Percentiles rank a stretch among this genome's conserved stretches.
Conservation (phyloP, 192 early-diverging fungal species). For the Cetraspora pellucida region DNA sequence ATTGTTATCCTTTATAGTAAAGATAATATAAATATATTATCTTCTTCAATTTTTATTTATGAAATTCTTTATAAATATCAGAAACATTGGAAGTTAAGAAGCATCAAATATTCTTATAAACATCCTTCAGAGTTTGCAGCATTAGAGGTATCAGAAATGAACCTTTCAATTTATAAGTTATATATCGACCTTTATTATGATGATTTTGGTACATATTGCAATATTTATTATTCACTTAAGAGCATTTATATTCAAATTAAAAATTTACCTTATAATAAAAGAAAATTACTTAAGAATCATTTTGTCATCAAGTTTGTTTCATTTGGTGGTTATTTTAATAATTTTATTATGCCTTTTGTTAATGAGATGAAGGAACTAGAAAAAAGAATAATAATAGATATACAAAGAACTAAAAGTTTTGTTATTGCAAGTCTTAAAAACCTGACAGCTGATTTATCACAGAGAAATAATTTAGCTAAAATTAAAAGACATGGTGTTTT, state of each 20-base stretch:
- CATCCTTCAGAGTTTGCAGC: background rate
- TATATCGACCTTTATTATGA: background rate
- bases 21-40: background rate
- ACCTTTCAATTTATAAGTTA: background rate
- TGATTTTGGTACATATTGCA: background rate
- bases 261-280: background rate
- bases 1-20: background rate
- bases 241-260: background rate
- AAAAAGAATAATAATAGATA: background rate
- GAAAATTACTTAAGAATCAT: background rate
- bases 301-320: background rate
- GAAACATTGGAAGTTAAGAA: background rate
- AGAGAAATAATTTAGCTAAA: background rate
- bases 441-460: background rate
- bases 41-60: background rate
- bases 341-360: background rate
- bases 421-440: background rate
- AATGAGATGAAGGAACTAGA: background rate
- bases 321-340: background rate
- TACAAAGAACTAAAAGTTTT: background rate
- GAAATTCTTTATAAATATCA: constrained; percentile 10
- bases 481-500: background rate
- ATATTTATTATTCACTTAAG: background rate
- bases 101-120: background rate
- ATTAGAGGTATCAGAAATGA: background rate